These are phyloP conservation scores for Leptomonas pyrrhocoris DNA, from an alignment of 208 protist genomes.

Conservation along the genomic window DNA sequence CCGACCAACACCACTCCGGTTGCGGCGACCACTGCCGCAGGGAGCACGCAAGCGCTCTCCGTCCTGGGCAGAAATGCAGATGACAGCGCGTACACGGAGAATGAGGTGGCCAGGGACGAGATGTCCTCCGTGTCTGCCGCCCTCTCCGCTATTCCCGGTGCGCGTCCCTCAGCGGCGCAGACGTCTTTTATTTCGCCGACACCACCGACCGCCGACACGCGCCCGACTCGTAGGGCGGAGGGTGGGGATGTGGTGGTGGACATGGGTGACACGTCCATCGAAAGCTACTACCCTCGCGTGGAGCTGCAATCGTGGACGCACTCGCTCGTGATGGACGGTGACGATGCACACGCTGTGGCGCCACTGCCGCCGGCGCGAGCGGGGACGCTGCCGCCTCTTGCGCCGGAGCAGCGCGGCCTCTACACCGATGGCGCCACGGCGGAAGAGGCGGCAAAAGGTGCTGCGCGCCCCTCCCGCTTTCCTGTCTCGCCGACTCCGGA, in stretches of 20 bases:
- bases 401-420: constrained; percentile 24
- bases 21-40: not conserved
- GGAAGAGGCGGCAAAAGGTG: not conserved
- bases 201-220: not conserved
- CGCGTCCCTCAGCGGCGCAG: constrained; percentile 1
- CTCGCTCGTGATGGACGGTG: constrained; percentile 4
- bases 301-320: constrained; percentile 28
- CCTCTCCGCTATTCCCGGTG: constrained; percentile 7
- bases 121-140: constrained; percentile 16
- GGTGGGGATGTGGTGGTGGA: constrained; percentile 23
- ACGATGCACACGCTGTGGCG: constrained; percentile 12
- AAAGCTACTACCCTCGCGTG: constrained; percentile 27
- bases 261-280: constrained; percentile 38
- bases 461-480: not conserved
- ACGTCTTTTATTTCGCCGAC: not conserved
- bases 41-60: not conserved
- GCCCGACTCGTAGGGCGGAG: no score
- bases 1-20: not conserved
- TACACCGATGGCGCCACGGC: not conserved
- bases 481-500: constrained; percentile 42
- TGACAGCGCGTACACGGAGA: constrained; percentile 10
- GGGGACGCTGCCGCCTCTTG: constrained; percentile 31
- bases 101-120: constrained; percentile 1
- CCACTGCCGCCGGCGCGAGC: constrained; percentile 22
- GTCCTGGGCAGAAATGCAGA: not conserved